phyloP scores from a whole-genome alignment of 345 rosid genomes.

The Lepidium africanum region DNA sequence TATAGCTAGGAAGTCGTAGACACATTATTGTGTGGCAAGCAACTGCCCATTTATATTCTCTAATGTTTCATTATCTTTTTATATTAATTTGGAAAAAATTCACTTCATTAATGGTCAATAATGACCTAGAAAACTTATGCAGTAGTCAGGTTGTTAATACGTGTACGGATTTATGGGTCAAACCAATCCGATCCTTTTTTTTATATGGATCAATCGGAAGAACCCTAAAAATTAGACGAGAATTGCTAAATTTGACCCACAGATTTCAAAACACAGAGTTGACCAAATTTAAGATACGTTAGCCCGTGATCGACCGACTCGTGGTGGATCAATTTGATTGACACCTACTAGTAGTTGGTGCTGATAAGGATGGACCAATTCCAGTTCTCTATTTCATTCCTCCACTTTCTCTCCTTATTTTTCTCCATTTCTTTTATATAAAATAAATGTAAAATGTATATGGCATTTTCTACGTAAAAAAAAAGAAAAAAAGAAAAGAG shows the following conservation, averaged over 20 bases:
- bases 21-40: not conserved
- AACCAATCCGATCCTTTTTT: too few species aligned
- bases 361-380: slow-evolving; percentile 27
- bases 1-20: slow-evolving; percentile 5
- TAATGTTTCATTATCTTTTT: not conserved
- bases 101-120: not conserved
- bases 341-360: slow-evolving; percentile 27
- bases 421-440: not conserved
- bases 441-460: not conserved
- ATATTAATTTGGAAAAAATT: too few species aligned
- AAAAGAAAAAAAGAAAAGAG: too few species aligned
- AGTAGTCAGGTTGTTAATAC: not conserved
- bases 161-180: not conserved
- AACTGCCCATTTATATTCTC: not conserved
- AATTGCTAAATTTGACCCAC: not conserved
- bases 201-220: not conserved
- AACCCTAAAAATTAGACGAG: not conserved
- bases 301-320: slow-evolving; percentile 9
- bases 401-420: not conserved
- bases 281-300: not conserved
- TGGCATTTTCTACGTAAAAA: too few species aligned
- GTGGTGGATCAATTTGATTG: not conserved
- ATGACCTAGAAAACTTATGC: not conserved
- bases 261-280: not conserved
- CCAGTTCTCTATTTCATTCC: not conserved